Conservation (phyloP, 345 rosid genomes). For the Eucalyptus curtisii region DNA sequence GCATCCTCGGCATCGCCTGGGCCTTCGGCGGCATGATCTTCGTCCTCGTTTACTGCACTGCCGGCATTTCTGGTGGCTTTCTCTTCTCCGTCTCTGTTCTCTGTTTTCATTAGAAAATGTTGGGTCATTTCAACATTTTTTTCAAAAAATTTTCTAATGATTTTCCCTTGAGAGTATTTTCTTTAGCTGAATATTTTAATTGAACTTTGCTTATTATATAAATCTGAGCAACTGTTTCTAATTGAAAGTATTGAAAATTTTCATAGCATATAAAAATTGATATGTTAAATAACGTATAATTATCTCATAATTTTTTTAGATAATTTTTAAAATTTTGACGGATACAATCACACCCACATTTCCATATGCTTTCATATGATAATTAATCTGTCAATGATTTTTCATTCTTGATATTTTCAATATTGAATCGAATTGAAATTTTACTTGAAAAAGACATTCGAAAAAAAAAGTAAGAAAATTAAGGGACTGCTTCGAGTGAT, state of each 20-base stretch:
- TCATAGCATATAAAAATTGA: background rate
- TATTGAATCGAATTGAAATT: background rate
- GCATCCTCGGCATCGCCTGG: slow-evolving; percentile 35
- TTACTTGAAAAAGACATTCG: background rate
- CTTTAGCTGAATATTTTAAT: background rate
- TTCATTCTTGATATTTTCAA: background rate
- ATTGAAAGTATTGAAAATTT: background rate
- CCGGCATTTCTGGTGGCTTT: slow-evolving; percentile 23
- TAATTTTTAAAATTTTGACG: background rate
- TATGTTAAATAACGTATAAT: no score
- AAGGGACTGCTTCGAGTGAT: background rate
- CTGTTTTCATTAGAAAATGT: background rate
- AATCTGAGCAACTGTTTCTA: background rate
- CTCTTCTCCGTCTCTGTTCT: background rate
- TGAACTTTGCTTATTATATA: background rate
- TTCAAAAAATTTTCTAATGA: fast-evolving
- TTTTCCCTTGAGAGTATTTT: background rate
- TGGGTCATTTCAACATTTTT: background rate
- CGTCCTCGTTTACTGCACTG: slow-evolving; percentile 36
- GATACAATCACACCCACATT: background rate
- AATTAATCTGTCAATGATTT: background rate
- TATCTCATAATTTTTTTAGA: background rate
- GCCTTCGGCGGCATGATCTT: slow-evolving; percentile 43
- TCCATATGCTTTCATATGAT: background rate
- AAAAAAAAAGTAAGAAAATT: background rate